A percentile compares a stretch with the other conserved stretches of the same genome.
These are phyloP conservation scores for Paecilomyces variotii DNA, from an alignment of 2,329 filamentous ascomycete genomes.

Conservation along the genomic window DNA sequence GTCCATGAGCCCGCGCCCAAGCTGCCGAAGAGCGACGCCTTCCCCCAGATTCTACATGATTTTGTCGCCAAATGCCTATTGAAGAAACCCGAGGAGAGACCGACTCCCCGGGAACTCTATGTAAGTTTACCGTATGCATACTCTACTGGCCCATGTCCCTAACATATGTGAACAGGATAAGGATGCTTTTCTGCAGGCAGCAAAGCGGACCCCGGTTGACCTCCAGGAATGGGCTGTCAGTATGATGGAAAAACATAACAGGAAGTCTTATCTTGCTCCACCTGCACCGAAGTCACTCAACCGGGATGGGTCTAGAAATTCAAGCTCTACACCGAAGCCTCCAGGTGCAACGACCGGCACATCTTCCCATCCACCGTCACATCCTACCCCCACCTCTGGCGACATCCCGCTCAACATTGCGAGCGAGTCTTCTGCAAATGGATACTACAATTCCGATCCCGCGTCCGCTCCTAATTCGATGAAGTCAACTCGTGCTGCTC, in stretches of 20 bases:
- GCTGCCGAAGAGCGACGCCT: slow-evolving; percentile 93
- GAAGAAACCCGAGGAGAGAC: slow-evolving; percentile 80
- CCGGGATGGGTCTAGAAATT: slow-evolving; percentile 35
- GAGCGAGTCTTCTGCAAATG: slow-evolving; percentile 24
- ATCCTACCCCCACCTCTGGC: slow-evolving; percentile 60
- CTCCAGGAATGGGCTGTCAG: slow-evolving; percentile 87
- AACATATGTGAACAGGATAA: slow-evolving; percentile 55
- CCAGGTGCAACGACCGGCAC: slow-evolving; percentile 5
- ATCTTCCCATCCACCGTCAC: slow-evolving; percentile 16
- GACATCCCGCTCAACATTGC: slow-evolving; percentile 56
- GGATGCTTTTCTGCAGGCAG: slow-evolving; percentile 90
- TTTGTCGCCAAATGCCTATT: slow-evolving; percentile 94
- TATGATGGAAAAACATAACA: slow-evolving; percentile 90
- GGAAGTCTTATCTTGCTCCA: slow-evolving; percentile 85
- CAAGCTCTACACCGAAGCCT: slow-evolving; percentile 17
- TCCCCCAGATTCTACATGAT: slow-evolving; percentile 88
- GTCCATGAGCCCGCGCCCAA: slow-evolving; percentile 91
- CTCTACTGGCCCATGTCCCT: slow-evolving; percentile 8
- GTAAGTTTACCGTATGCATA: slow-evolving; percentile 45
- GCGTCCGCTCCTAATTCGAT: slow-evolving; percentile 13
- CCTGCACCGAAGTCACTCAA: slow-evolving; percentile 71
- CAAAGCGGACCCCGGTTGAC: slow-evolving; percentile 92
- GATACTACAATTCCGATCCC: slow-evolving; percentile 14
- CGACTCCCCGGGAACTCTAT: slow-evolving; percentile 87
- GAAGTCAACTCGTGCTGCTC: slow-evolving; percentile 27